Conservation (phyloP, 345 rosid species). For the Heritiera littoralis region DNA sequence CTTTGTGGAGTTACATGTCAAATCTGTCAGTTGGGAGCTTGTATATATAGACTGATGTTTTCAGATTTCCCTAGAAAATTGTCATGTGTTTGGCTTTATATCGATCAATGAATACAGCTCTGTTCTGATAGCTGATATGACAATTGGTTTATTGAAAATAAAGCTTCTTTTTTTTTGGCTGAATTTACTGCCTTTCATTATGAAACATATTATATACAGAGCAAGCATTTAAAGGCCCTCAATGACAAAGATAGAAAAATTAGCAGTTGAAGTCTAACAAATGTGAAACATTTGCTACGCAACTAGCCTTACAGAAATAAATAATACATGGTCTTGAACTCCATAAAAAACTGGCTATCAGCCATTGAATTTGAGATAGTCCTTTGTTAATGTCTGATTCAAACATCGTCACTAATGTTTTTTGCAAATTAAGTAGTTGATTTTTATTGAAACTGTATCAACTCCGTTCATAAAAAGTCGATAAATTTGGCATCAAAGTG, state of each 20-base stretch:
- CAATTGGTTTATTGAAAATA: too few relatives aligned
- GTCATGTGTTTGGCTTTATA: neutral
- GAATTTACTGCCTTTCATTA: neutral
- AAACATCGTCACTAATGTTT: neutral
- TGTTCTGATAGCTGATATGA: neutral
- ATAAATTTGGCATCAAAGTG: neutral
- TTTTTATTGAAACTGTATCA: neutral
- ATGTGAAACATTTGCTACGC: neutral
- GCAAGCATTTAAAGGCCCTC: too few relatives aligned
- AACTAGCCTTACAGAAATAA: neutral
- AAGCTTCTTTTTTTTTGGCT: neutral
- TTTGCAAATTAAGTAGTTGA: neutral
- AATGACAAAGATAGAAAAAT: neutral
- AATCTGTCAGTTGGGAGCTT: neutral
- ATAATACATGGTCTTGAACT: neutral
- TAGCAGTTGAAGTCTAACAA: neutral
- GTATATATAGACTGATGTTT: neutral
- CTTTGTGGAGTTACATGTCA: neutral
- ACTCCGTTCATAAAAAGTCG: neutral
- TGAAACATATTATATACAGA: too few relatives aligned
- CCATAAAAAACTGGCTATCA: neutral
- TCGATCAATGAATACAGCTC: neutral
- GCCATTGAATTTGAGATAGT: neutral
- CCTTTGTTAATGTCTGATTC: neutral
- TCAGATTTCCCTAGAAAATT: neutral